Percentiles rank a stretch among this genome's conserved stretches.
Evolutionary conservation across 2,329 filamentous ascomycete species (phyloP).

Genomic region (Coniochaeta sp.): DNA sequence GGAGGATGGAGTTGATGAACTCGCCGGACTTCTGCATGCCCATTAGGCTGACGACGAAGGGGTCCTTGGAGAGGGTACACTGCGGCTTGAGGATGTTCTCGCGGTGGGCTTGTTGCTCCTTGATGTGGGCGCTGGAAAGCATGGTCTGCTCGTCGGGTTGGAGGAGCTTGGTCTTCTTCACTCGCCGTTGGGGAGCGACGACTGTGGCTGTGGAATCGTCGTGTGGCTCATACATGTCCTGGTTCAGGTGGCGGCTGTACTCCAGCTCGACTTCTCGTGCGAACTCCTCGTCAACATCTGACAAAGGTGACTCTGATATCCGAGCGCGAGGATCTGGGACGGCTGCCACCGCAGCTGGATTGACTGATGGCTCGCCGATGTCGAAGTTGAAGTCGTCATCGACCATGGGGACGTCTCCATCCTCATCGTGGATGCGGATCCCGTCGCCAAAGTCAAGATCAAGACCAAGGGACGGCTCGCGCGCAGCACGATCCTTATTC

Average conservation of each 20-base stretch:
- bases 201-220: constrained; percentile 51
- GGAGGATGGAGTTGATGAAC: constrained; percentile 82
- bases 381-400: constrained; percentile 60
- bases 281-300: constrained; percentile 59
- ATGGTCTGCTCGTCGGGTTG: constrained; percentile 76
- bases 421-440: constrained; percentile 55
- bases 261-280: constrained; percentile 54
- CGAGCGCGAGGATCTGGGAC: constrained; percentile 46
- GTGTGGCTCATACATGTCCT: constrained; percentile 55
- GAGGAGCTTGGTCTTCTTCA: constrained; percentile 71
- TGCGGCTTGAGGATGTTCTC: constrained; percentile 79
- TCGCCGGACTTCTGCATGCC: constrained; percentile 87
- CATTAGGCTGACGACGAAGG: constrained; percentile 78
- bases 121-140: constrained; percentile 70
- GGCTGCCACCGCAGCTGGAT: constrained; percentile 39
- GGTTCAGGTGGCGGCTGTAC: constrained; percentile 41
- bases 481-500: constrained; percentile 49
- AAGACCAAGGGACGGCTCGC: constrained; percentile 41
- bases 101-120: constrained; percentile 77
- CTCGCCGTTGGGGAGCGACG: constrained; percentile 65
- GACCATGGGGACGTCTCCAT: constrained; percentile 56
- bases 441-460: constrained; percentile 36
- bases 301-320: constrained; percentile 64
- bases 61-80: constrained; percentile 79
- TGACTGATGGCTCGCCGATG: constrained; percentile 51